Conservation (phyloP, 225 moss, liverwort and hornwort species). For the Polytrichum formosum region DNA sequence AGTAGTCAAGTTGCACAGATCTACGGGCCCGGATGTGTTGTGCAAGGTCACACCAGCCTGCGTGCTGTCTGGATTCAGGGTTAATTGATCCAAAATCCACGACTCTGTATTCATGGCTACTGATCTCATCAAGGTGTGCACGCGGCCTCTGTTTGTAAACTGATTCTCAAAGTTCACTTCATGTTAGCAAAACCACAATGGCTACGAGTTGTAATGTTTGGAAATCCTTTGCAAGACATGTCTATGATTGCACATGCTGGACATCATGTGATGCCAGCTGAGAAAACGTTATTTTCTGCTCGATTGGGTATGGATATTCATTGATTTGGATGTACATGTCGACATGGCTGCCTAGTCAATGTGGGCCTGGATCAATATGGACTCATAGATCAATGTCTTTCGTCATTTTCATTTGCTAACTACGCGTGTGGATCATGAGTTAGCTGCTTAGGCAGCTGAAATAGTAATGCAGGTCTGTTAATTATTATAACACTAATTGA, state of each 20-base stretch:
- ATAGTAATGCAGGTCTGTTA: not conserved
- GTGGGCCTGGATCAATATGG: not conserved
- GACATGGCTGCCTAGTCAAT: not conserved
- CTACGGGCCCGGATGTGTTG: constrained; percentile 30
- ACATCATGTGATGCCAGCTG: not conserved
- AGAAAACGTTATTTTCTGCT: not conserved
- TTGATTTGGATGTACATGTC: not conserved
- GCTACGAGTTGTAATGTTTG: not conserved
- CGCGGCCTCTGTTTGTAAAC: not conserved
- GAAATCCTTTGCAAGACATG: not conserved
- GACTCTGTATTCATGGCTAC: not conserved
- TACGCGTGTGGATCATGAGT: not conserved
- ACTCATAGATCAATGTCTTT: not conserved
- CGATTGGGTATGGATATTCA: not conserved
- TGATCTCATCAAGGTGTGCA: not conserved
- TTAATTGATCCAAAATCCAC: not conserved
- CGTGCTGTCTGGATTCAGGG: constrained; percentile 31
- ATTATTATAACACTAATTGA: too few species aligned
- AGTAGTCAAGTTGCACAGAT: constrained; percentile 25
- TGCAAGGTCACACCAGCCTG: constrained; percentile 26
- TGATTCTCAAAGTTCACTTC: not conserved
- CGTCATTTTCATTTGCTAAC: not conserved
- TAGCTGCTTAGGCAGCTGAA: not conserved
- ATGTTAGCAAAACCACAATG: not conserved
- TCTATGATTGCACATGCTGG: not conserved